These are phyloP conservation scores for Trametes maxima DNA, from an alignment of 768 basidiomycete genomes.

Conservation along the genomic window DNA sequence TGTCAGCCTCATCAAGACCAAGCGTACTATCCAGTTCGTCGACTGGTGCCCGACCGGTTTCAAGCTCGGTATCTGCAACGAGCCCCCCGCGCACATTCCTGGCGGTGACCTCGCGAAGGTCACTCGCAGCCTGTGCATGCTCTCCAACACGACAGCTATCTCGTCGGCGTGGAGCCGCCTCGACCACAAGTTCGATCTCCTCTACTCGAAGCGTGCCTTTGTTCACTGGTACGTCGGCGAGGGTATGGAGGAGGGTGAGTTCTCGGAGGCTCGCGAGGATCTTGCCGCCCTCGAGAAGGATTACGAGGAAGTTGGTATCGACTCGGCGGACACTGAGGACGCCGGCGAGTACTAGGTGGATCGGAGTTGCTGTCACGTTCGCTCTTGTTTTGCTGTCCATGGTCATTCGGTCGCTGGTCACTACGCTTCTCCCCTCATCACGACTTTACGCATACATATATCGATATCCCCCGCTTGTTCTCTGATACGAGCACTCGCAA, in stretches of 20 bases:
- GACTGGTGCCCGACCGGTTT: slow-evolving; percentile 83
- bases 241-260: slow-evolving; percentile 92
- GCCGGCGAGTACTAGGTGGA: slow-evolving; percentile 46
- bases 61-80: slow-evolving; percentile 80
- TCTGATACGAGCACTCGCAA: slow-evolving; percentile 27
- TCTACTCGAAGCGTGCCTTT: slow-evolving; percentile 65
- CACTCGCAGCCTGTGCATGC: slow-evolving; percentile 75
- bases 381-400: slow-evolving; percentile 28
- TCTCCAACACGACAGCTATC: slow-evolving; percentile 76
- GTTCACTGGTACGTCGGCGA: slow-evolving; percentile 73
- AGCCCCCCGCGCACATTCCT: slow-evolving; percentile 73
- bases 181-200: slow-evolving; percentile 80
- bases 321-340: slow-evolving; percentile 54
- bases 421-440: slow-evolving; percentile 34
- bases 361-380: slow-evolving; percentile 22
- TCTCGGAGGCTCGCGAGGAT: slow-evolving; percentile 98
- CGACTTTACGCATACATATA: slow-evolving; percentile 38
- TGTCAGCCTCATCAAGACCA: slow-evolving; percentile 74
- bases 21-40: slow-evolving; percentile 78
- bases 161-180: slow-evolving; percentile 73
- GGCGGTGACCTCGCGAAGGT: slow-evolving; percentile 79
- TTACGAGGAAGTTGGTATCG: slow-evolving; percentile 80
- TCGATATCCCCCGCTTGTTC: slow-evolving; percentile 35
- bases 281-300: slow-evolving; percentile 99
- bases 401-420: slow-evolving; percentile 29